phyloP scores from a whole-genome alignment of 2,329 filamentous ascomycete species.

The Sphaerulina musiva region DNA sequence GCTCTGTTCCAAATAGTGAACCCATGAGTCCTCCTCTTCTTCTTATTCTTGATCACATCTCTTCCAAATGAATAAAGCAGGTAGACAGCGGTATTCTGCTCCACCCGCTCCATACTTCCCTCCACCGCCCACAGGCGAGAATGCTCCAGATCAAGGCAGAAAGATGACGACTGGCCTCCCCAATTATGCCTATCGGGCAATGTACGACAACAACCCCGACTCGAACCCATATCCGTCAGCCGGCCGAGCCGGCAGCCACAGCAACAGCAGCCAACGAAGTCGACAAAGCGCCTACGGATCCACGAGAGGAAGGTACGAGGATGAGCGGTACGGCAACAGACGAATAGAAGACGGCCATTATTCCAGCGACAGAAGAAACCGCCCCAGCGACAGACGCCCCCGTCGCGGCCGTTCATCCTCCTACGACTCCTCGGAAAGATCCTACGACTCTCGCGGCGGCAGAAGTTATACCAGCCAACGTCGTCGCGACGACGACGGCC shows the following conservation, averaged over 20 bases:
- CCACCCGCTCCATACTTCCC: constrained; percentile 7
- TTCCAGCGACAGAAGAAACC: constrained; percentile 1
- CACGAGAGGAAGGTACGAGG: constrained; percentile 7
- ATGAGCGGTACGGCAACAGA: constrained; percentile 4
- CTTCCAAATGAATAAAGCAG: constrained; percentile 5
- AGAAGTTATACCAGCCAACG: neutral
- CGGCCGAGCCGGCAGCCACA: constrained; percentile 8
- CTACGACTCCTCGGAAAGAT: constrained; percentile 9
- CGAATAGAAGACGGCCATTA: neutral
- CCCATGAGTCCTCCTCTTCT: neutral
- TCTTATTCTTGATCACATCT: neutral
- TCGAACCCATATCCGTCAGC: constrained; percentile 1
- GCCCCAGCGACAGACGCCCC: neutral
- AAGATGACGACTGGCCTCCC: constrained; percentile 8
- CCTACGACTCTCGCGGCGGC: constrained; percentile 1
- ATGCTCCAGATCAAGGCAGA: neutral
- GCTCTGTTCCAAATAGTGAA: neutral
- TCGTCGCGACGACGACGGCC: constrained; percentile 1
- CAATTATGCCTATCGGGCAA: constrained; percentile 10
- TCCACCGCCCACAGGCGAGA: neutral
- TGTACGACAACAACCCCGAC: constrained; percentile 8
- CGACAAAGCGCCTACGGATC: constrained; percentile 7
- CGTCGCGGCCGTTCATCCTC: constrained; percentile 3
- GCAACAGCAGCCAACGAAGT: constrained; percentile 10
- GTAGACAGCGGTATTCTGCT: constrained; percentile 8